Evolutionary conservation across 2,329 filamentous ascomycete genomes (phyloP).

Genomic region (Didymella segeticola): DNA sequence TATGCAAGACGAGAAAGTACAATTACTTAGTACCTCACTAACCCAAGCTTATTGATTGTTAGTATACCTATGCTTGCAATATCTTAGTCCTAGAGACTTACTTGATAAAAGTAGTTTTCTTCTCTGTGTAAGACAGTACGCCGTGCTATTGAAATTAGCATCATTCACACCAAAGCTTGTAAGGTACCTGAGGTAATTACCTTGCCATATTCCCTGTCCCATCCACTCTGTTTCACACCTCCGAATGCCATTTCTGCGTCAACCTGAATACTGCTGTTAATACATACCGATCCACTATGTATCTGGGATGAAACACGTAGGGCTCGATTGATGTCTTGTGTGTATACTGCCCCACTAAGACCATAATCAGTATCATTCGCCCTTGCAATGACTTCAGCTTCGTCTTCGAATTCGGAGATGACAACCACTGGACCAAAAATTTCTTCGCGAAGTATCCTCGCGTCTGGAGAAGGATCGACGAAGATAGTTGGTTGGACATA

Average conservation of each 20-base stretch:
- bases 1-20: too few species aligned
- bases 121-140: neutral
- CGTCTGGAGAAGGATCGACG: slow-evolving; percentile 38
- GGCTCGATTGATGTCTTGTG: slow-evolving; percentile 47
- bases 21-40: too few species aligned
- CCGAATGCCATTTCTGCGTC: neutral
- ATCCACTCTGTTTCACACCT: slow-evolving; percentile 46
- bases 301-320: slow-evolving; percentile 41
- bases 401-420: slow-evolving; percentile 45
- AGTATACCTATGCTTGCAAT: too few species aligned
- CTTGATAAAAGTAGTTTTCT: neutral
- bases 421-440: slow-evolving; percentile 49
- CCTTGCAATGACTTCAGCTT: slow-evolving; percentile 47
- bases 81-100: too few species aligned
- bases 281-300: slow-evolving; percentile 43
- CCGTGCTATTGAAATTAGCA: neutral
- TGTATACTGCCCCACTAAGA: slow-evolving; percentile 48
- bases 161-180: too few species aligned
- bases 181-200: slow-evolving; percentile 19
- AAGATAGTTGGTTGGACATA: slow-evolving; percentile 28
- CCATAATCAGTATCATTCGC: slow-evolving; percentile 49
- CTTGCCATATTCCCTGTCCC: slow-evolving; percentile 55
- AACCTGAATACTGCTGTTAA: slow-evolving; percentile 32
- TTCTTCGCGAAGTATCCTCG: slow-evolving; percentile 45
- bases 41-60: too few species aligned